phyloP scores from a whole-genome alignment of 352 stramenopile genomes.

The Pythium aphanidermatum region DNA sequence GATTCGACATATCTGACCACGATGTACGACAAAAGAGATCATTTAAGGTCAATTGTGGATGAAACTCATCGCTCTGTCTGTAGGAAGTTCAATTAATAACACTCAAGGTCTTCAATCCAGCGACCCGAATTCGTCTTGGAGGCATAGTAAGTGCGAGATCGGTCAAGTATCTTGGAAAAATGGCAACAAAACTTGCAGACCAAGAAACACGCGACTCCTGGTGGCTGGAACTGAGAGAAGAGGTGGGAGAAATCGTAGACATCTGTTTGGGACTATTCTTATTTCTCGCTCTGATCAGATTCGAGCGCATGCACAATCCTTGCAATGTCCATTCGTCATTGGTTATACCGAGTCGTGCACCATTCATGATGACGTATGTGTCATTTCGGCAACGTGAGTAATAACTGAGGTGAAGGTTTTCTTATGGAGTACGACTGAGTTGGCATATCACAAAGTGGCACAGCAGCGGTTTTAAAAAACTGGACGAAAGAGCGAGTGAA shows the following conservation, averaged over 20 bases:
- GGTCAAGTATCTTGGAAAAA: conserved; percentile 87
- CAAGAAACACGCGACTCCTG: conserved; percentile 97
- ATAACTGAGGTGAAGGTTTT: neutral
- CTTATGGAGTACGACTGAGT: neutral
- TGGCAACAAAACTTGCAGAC: conserved; percentile 95
- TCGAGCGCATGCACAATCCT: conserved; percentile 91
- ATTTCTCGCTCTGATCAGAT: conserved; percentile 46
- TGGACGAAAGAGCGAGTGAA: conserved; percentile 31
- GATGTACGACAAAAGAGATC: conserved; percentile 34
- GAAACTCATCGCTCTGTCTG: neutral
- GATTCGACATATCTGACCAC: conserved; percentile 70
- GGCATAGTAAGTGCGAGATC: conserved; percentile 83
- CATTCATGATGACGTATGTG: conserved; percentile 96
- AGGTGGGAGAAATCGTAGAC: conserved; percentile 39
- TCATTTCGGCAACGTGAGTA: conserved; percentile 94
- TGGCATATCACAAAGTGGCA: conserved; percentile 33
- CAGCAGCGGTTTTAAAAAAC: conserved; percentile 75
- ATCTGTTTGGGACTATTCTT: neutral
- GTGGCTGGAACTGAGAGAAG: conserved; percentile 96
- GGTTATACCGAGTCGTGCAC: conserved; percentile 95
- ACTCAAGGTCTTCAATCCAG: conserved; percentile 88
- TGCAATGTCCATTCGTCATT: conserved; percentile 96
- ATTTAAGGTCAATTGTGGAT: neutral
- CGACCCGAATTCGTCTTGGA: conserved; percentile 65
- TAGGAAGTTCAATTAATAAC: conserved; percentile 95